These are phyloP conservation scores for Cyberlindnera maclurae DNA, from an alignment of 805 yeast genomes.

Conservation along the genomic window DNA sequence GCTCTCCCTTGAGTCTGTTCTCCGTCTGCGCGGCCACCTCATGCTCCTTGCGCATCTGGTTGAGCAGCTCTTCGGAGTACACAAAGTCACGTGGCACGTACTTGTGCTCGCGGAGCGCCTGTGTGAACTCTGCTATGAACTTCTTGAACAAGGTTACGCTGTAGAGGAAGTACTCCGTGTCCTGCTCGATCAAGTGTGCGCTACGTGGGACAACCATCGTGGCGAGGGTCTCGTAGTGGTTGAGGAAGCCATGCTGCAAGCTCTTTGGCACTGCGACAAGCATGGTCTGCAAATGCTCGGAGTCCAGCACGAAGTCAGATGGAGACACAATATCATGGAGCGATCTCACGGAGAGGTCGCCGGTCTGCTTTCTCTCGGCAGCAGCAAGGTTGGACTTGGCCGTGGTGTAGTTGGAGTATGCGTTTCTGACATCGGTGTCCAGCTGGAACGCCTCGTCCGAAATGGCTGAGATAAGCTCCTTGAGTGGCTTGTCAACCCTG, in stretches of 20 bases:
- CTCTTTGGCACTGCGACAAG: conserved; percentile 81
- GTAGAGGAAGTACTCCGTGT: conserved; percentile 66
- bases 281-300: conserved; percentile 83
- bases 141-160: conserved; percentile 83
- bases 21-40: conserved; percentile 71
- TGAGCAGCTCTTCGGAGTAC: conserved; percentile 71
- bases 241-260: conserved; percentile 51
- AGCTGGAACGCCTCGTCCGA: conserved; percentile 73
- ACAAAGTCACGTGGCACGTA: conserved; percentile 91
- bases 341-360: conserved; percentile 87
- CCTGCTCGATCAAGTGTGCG: conserved; percentile 63
- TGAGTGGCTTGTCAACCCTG: conserved; percentile 76
- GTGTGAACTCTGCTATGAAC: conserved; percentile 59
- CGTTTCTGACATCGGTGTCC: conserved; percentile 76
- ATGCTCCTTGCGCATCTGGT: conserved; percentile 70
- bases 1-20: conserved; percentile 63
- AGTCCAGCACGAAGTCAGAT: conserved; percentile 73
- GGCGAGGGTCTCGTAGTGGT: conserved; percentile 67
- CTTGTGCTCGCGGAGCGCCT: conserved; percentile 72
- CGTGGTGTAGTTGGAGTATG: conserved; percentile 66
- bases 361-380: conserved; percentile 88
- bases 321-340: conserved; percentile 83
- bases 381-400: conserved; percentile 82
- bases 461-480: conserved; percentile 62
- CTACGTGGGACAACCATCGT: conserved; percentile 89